These are phyloP conservation scores for Aspergillus ibericus DNA, from an alignment of 2,329 filamentous ascomycete genomes.

Conservation along the genomic window DNA sequence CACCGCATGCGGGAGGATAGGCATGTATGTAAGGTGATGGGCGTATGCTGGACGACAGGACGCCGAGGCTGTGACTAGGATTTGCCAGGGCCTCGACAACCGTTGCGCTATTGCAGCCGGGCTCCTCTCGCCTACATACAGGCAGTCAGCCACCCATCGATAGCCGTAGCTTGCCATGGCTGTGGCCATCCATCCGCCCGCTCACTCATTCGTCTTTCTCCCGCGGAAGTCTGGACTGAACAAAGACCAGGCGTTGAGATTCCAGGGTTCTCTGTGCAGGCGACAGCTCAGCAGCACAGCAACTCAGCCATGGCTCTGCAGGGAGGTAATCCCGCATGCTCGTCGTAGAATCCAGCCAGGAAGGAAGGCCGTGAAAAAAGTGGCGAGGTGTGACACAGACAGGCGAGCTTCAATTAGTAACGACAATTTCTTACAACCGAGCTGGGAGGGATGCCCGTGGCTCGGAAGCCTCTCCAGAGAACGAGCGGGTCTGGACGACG, in stretches of 20 bases:
- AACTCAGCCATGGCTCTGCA: not conserved
- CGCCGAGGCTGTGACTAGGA: not conserved
- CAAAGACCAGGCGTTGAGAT: not conserved
- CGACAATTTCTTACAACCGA: too few relatives aligned
- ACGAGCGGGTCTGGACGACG: not conserved
- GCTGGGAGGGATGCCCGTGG: not conserved
- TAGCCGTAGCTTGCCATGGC: not conserved
- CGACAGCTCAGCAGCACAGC: slow-evolving; percentile 1
- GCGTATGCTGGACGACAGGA: not conserved
- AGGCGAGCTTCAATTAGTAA: not conserved
- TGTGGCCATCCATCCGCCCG: not conserved
- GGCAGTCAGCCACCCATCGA: not conserved
- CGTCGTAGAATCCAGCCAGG: not conserved
- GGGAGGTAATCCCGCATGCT: not conserved
- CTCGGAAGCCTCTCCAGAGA: not conserved
- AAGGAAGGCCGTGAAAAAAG: not conserved
- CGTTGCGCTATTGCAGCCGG: not conserved
- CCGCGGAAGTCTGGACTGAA: not conserved
- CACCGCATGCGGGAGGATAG: not conserved
- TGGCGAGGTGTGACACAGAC: not conserved
- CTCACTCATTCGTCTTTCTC: not conserved
- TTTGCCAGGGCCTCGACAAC: not conserved
- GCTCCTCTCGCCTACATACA: not conserved
- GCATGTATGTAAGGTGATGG: not conserved
- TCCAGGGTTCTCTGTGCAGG: not conserved